A percentile compares a stretch with the other conserved stretches of the same genome.
phyloP scores from a whole-genome alignment of 441 rosid species.

The Mallotus japonicus region DNA sequence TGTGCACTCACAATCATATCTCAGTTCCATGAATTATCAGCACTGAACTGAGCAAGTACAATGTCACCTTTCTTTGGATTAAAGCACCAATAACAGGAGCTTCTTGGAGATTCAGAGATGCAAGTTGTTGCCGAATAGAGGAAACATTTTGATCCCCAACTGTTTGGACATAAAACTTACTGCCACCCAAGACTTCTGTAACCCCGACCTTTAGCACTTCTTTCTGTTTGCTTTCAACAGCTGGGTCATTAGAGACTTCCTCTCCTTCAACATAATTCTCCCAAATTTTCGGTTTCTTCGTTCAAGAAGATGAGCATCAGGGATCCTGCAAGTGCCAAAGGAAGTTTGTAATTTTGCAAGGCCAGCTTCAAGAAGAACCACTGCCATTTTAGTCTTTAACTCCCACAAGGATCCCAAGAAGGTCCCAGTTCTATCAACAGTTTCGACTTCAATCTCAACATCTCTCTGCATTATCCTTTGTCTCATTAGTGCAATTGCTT shows the following conservation, averaged over 20 bases:
- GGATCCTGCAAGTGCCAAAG: too few relatives aligned
- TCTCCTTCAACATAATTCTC: slow-evolving; percentile 98
- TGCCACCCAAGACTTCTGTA: slow-evolving; percentile 89
- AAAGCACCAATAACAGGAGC: slow-evolving; percentile 84
- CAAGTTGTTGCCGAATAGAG: slow-evolving; percentile 80
- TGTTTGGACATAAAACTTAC: slow-evolving; percentile 82
- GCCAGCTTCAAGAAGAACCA: too few relatives aligned
- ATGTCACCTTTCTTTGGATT: slow-evolving; percentile 87
- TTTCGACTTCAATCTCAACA: too few relatives aligned
- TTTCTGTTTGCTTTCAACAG: slow-evolving; percentile 75
- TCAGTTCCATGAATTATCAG: slow-evolving; percentile 94
- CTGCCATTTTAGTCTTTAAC: too few relatives aligned
- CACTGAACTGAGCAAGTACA: slow-evolving; percentile 88
- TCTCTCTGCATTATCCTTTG: too few relatives aligned
- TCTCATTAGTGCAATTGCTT: too few relatives aligned
- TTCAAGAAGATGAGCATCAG: too few relatives aligned
- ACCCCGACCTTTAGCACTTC: slow-evolving; percentile 80
- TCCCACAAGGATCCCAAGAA: too few relatives aligned
- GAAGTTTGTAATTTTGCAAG: slow-evolving; percentile 25
- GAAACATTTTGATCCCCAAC: slow-evolving; percentile 78
- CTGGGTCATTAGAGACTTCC: slow-evolving; percentile 65
- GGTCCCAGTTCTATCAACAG: too few relatives aligned
- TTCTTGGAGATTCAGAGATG: slow-evolving; percentile 68
- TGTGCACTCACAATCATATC: slow-evolving; percentile 62
- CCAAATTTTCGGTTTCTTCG: slow-evolving; percentile 93